phyloP scores from a whole-genome alignment of 768 basidiomycete genomes.

The Boletus reticulatus region DNA sequence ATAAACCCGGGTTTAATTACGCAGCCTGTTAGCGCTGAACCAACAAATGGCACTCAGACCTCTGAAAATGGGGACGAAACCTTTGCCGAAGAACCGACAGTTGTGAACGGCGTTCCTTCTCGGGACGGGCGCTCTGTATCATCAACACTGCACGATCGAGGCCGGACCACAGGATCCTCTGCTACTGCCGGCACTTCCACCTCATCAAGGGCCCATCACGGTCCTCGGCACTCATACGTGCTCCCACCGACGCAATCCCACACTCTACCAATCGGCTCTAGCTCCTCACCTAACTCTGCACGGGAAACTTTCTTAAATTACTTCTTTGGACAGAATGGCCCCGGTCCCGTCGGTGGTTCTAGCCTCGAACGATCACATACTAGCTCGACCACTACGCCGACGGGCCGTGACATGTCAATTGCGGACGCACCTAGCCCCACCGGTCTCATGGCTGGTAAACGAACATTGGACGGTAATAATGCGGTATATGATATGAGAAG shows the following conservation, averaged over 20 bases:
- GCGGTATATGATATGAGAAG: conserved; percentile 99
- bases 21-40: conserved; percentile 65
- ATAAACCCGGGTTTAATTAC: background rate
- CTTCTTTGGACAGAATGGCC: conserved; percentile 92
- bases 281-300: conserved; percentile 52
- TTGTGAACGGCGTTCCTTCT: conserved; percentile 51
- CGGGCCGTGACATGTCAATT: conserved; percentile 65
- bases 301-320: conserved; percentile 95
- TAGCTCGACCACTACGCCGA: conserved; percentile 38
- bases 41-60: conserved; percentile 49
- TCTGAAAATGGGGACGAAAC: conserved; percentile 66
- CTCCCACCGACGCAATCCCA: conserved; percentile 32
- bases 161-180: conserved; percentile 44
- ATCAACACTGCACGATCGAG: conserved; percentile 73
- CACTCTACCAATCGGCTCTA: conserved; percentile 32
- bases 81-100: conserved; percentile 52
- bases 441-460: conserved; percentile 67
- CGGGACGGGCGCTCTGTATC: conserved; percentile 72
- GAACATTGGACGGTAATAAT: conserved; percentile 67
- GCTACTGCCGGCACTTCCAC: conserved; percentile 23
- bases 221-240: conserved; percentile 34
- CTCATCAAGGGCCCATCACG: conserved; percentile 29
- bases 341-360: conserved; percentile 65
- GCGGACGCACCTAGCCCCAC: conserved; percentile 48
- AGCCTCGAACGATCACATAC: conserved; percentile 42